phyloP scores from a whole-genome alignment of 345 rosid genomes.

The Lepidium aucheri region DNA sequence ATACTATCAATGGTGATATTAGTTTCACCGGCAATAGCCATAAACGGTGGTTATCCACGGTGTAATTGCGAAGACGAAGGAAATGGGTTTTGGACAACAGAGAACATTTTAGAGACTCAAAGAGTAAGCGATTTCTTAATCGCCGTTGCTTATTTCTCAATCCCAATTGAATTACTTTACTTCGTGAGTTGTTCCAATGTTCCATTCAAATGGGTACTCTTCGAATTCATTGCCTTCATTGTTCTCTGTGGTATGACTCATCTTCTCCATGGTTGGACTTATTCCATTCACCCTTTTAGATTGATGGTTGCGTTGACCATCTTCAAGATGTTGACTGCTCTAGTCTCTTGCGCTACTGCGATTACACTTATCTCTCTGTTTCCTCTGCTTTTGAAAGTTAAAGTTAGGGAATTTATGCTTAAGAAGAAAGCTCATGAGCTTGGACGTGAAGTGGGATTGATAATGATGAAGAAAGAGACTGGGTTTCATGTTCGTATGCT shows the following conservation, averaged over 20 bases:
- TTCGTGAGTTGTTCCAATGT: conserved; percentile 90
- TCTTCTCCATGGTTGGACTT: conserved; percentile 91
- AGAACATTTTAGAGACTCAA: conserved; percentile 73
- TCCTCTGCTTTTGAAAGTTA: conserved; percentile 89
- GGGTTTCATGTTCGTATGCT: conserved; percentile 88
- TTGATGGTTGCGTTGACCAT: conserved; percentile 86
- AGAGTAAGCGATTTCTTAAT: conserved; percentile 89
- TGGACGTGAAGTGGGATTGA: conserved; percentile 86
- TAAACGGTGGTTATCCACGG: conserved; percentile 40
- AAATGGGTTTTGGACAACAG: conserved; percentile 64
- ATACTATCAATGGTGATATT: conserved; percentile 35
- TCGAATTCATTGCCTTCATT: conserved; percentile 91
- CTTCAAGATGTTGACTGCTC: conserved; percentile 85
- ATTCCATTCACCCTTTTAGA: conserved; percentile 71
- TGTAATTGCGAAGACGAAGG: conserved; percentile 96
- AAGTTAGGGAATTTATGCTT: conserved; percentile 86
- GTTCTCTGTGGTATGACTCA: conserved; percentile 98
- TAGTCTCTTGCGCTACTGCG: conserved; percentile 94
- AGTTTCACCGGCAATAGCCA: conserved; percentile 35
- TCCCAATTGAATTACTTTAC: conserved; percentile 89
- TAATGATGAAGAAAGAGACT: conserved; percentile 81
- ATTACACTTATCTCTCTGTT: conserved; percentile 82
- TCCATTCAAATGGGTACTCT: conserved; percentile 97
- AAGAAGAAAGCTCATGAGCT: conserved; percentile 88
- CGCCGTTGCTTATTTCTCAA: conserved; percentile 90